These are phyloP conservation scores for Boletus patriciae DNA, from an alignment of 768 basidiomycete genomes.

Conservation along the genomic window DNA sequence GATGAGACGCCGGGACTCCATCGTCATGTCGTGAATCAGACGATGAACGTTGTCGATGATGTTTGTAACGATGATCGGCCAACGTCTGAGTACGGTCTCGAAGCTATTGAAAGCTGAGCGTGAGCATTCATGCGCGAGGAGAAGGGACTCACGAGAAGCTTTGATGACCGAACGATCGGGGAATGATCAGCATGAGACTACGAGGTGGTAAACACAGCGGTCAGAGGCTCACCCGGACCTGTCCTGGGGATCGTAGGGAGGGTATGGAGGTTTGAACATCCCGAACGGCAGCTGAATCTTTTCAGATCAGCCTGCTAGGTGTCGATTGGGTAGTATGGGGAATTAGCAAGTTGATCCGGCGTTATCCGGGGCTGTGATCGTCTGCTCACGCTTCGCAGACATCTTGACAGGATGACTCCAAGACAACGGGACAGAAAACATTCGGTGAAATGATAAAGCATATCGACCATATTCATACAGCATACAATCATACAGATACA, in stretches of 20 bases:
- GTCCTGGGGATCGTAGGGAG: slow-evolving; percentile 76
- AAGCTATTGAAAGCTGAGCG: slow-evolving; percentile 46
- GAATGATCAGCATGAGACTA: not conserved
- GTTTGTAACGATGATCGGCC: slow-evolving; percentile 81
- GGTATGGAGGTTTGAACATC: slow-evolving; percentile 55
- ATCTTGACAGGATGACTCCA: not conserved
- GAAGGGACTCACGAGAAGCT: slow-evolving; percentile 61
- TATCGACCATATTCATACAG: not conserved
- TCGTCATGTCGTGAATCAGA: slow-evolving; percentile 60
- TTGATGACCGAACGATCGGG: not conserved
- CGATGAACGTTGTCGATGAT: slow-evolving; percentile 77
- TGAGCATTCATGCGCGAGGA: too few species aligned
- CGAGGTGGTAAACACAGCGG: not conserved
- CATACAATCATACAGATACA: slow-evolving; percentile 6
- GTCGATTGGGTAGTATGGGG: not conserved
- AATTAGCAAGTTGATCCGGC: too few species aligned
- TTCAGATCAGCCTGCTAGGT: not conserved
- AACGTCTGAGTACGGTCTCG: slow-evolving; percentile 74
- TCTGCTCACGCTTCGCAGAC: not conserved
- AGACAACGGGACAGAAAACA: not conserved
- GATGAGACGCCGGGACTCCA: slow-evolving; percentile 34
- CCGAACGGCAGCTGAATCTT: not conserved
- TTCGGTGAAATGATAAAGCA: not conserved
- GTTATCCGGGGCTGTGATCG: too few species aligned
- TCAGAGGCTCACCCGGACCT: slow-evolving; percentile 49